Conservation (phyloP, 2,329 filamentous ascomycete species). For the Fusarium nelsonii region DNA sequence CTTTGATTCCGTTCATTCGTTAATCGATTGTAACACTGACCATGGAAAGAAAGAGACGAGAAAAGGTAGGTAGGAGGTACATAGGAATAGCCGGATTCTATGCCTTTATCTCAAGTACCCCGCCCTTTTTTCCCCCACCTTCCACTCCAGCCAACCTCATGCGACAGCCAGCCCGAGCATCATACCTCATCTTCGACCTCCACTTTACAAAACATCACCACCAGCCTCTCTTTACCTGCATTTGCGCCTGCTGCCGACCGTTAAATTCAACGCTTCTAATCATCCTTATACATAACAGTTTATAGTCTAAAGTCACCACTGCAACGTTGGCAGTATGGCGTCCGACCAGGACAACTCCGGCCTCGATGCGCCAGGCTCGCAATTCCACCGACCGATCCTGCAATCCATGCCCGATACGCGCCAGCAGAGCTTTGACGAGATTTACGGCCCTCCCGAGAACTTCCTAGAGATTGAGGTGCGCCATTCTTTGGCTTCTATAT, state of each 20-base stretch:
- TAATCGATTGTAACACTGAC: neutral
- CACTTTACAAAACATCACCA: conserved; percentile 24
- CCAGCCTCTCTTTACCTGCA: conserved; percentile 2
- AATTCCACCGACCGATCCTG: conserved; percentile 66
- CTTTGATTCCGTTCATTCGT: conserved; percentile 9
- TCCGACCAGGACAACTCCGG: conserved; percentile 53
- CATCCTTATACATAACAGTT: neutral
- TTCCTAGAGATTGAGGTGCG: conserved; percentile 95
- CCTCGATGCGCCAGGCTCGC: conserved; percentile 50
- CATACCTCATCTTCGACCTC: conserved; percentile 17
- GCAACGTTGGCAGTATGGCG: conserved; percentile 58
- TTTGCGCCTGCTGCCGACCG: neutral
- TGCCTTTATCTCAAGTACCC: conserved; percentile 21
- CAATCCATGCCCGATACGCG: conserved; percentile 79
- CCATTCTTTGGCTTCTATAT: conserved; percentile 25
- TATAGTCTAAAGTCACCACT: neutral
- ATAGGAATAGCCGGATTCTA: neutral
- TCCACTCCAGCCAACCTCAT: conserved; percentile 24
- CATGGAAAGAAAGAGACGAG: neutral
- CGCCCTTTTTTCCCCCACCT: conserved; percentile 25
- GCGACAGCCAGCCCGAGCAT: conserved; percentile 22
- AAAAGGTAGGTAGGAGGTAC: neutral
- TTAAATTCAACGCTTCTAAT: neutral
- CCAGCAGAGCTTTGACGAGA: conserved; percentile 97
- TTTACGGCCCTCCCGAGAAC: conserved; percentile 98